A percentile compares a stretch with the other conserved stretches of the same genome.
Evolutionary conservation across 148 eudicot genomes (phyloP).

Genomic region (Cornus suecica): DNA sequence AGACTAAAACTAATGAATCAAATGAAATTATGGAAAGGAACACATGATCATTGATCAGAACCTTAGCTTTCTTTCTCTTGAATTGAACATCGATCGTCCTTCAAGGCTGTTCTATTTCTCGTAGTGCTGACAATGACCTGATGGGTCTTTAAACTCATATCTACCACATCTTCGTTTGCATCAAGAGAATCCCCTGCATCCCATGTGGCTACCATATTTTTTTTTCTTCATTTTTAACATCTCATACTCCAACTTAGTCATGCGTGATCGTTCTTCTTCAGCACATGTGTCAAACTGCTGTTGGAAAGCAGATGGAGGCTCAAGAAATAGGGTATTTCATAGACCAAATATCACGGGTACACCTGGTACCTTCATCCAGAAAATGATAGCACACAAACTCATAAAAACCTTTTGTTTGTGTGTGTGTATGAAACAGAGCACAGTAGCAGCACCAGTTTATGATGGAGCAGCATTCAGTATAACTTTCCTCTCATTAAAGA

Average conservation of each 20-base stretch:
- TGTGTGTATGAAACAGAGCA: background rate
- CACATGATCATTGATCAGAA: conserved; percentile 14
- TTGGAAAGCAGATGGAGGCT: conserved; percentile 56
- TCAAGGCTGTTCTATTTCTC: conserved; percentile 33
- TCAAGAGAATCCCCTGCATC: conserved; percentile 31
- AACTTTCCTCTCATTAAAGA: background rate
- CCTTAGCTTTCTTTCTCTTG: conserved; percentile 80
- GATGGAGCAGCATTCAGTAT: too few species aligned
- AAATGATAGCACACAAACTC: background rate
- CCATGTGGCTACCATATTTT: conserved; percentile 16
- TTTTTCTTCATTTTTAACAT: conserved; percentile 45
- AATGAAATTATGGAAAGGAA: background rate
- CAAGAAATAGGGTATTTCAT: conserved; percentile 67
- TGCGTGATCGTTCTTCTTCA: conserved; percentile 66
- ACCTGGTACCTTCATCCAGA: conserved; percentile 55
- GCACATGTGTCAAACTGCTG: conserved; percentile 52
- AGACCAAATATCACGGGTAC: conserved; percentile 79
- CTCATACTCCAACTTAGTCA: conserved; percentile 54
- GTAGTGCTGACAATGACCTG: conserved; percentile 20
- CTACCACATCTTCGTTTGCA: conserved; percentile 31
- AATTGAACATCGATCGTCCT: conserved; percentile 65
- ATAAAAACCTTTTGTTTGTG: background rate
- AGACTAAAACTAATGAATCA: background rate
- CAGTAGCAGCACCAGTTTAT: too few species aligned
- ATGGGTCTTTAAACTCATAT: conserved; percentile 18